Base-by-base conservation (phyloP, 2,329 filamentous ascomycete species). In the Xenoacremonium recifei region DNA sequence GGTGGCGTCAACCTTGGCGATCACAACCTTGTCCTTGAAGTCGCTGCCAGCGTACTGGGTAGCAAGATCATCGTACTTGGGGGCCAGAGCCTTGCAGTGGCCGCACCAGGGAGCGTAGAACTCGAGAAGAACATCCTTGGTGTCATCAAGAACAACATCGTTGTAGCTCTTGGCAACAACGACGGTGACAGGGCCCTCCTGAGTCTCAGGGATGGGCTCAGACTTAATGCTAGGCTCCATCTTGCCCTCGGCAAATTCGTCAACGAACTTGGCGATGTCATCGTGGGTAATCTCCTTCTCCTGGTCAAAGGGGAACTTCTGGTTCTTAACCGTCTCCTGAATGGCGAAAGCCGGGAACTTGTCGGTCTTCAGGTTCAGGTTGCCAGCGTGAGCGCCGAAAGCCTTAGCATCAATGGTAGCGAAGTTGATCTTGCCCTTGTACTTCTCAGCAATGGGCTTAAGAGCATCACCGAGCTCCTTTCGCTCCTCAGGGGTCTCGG, bases 61-160 rank as follows among this genome's bases (percentile, higher is more conserved):
- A 42, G 81, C 93, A 45, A 99, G 87, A 69, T 96, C 89, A 51
- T 99, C 93, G 70, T 96, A 99, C 70, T 96, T 85, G 61, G 93
- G 93, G 43, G 93, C 92, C 49, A 99, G 85, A 69, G 83, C 91
- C 82, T 97, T 97, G 89, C 93, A 99, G 82, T 99, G 93, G 59
- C 93, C 93, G 68, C 93, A 99, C 93, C 93, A 99, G 52, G 93
- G 93, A 46, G 93, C 93, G 75, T 99, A 99, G 77, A 96, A 97
- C 77, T 99, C 93, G 52, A 99, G 73, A 55, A 99, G 81, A 45
- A 99, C 93, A 69, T 99, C 93, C 85, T 97, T 97, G 65, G 85
- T 79, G 69, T 95, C 86, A 65, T 99, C 86, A 42, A 96, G 79
- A 61, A 99, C 91, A 55, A 97, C 73, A 6, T 95, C 80, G 51